These are phyloP conservation scores for Pelargonium citronellum DNA, from an alignment of 441 rosid species.

Conservation along the genomic window DNA sequence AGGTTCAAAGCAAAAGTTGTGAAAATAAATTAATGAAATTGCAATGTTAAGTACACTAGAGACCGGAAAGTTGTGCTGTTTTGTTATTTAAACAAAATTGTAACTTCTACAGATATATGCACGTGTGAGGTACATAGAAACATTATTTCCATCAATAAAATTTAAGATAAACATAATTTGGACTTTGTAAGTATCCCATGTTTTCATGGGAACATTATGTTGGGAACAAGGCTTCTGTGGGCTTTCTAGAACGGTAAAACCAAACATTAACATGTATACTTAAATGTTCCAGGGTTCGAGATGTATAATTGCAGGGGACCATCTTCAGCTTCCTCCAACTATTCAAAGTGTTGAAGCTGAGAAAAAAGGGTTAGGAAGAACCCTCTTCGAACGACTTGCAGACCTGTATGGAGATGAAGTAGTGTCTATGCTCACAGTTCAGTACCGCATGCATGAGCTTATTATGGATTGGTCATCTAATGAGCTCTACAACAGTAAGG, in stretches of 20 bases:
- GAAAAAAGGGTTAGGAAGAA: constrained; percentile 84
- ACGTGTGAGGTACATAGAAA: no score
- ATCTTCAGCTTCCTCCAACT: constrained; percentile 98
- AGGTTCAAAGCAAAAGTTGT: background rate
- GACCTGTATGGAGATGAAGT: constrained; percentile 75
- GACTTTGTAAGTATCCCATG: background rate
- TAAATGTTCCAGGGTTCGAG: constrained; percentile 58
- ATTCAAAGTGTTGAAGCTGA: constrained; percentile 92
- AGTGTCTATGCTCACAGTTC: constrained; percentile 85
- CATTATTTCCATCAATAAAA: background rate
- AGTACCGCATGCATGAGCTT: constrained; percentile 96
- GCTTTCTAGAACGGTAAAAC: background rate
- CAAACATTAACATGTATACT: background rate
- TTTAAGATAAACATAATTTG: background rate
- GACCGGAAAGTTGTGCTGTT: background rate
- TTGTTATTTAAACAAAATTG: background rate
- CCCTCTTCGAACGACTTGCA: constrained; percentile 88
- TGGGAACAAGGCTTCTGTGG: background rate
- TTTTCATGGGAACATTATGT: background rate
- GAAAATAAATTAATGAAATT: no score
- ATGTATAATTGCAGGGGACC: constrained; percentile 92
- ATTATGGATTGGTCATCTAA: constrained; percentile 95
- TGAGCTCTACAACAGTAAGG: constrained; percentile 79
- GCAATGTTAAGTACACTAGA: background rate
- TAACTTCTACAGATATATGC: background rate